Conservation (phyloP, 768 basidiomycete genomes). For the Boletus tomentosulus region DNA sequence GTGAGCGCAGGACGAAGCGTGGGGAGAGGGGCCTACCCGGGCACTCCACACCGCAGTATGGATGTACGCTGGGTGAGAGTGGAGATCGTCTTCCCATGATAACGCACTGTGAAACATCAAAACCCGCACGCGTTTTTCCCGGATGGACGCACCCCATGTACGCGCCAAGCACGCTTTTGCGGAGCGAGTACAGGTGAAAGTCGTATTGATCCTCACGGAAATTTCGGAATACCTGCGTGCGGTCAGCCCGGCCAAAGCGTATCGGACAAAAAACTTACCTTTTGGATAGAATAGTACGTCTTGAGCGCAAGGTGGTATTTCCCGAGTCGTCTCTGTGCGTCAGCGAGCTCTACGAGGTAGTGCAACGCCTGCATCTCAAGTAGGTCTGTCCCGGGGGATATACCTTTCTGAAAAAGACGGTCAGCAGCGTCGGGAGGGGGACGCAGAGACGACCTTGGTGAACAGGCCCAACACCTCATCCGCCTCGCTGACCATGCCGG, state of each 20-base stretch:
- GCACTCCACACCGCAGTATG: conserved; percentile 68
- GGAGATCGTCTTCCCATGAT: conserved; percentile 75
- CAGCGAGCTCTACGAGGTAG: conserved; percentile 79
- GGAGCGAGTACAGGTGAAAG: conserved; percentile 92
- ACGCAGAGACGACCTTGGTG: conserved; percentile 62
- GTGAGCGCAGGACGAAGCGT: too few relatives aligned
- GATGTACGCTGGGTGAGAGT: conserved; percentile 74
- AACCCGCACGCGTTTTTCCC: background rate
- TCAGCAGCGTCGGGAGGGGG: conserved; percentile 6
- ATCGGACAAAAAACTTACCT: conserved; percentile 39
- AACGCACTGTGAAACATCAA: conserved; percentile 51
- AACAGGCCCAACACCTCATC: conserved; percentile 75
- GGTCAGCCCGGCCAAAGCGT: conserved; percentile 5
- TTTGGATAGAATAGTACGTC: conserved; percentile 71
- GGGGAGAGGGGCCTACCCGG: too few relatives aligned
- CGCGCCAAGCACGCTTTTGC: conserved; percentile 82
- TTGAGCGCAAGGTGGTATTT: conserved; percentile 79
- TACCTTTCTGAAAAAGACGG: conserved; percentile 70
- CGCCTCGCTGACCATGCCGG: conserved; percentile 76
- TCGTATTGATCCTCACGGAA: conserved; percentile 96
- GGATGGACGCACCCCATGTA: conserved; percentile 68
- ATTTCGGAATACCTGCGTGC: conserved; percentile 67
- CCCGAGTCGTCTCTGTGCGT: conserved; percentile 60
- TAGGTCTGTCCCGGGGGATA: conserved; percentile 73
- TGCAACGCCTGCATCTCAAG: conserved; percentile 95